Conservation (phyloP, 192 early-diverging fungal species). For the Obelidium mucronatum region DNA sequence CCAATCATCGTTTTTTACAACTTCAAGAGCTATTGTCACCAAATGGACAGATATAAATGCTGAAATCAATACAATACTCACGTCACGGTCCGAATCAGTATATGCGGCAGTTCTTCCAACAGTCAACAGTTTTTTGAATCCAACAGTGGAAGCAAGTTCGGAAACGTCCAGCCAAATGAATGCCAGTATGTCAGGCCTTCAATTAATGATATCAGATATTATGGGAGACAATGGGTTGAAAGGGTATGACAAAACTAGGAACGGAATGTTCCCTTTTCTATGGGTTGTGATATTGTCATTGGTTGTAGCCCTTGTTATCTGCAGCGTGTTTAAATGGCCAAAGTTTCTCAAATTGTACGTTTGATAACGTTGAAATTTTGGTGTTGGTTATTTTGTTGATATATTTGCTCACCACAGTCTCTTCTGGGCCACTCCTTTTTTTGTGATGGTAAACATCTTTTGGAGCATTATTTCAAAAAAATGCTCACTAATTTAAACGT, state of each 20-base stretch:
- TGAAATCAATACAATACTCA: background rate
- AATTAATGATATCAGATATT: background rate
- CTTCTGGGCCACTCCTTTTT: background rate
- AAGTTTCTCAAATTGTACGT: background rate
- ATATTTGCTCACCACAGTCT: background rate
- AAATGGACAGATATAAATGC: background rate
- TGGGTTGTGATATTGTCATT: background rate
- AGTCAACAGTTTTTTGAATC: background rate
- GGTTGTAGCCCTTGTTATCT: background rate
- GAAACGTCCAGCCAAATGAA: background rate
- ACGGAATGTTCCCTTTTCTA: background rate
- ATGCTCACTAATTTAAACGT: too few species aligned
- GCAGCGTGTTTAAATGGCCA: background rate
- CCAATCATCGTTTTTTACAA: background rate
- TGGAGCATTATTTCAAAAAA: too few species aligned
- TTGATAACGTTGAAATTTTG: background rate
- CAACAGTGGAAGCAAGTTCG: background rate
- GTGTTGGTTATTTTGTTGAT: background rate
- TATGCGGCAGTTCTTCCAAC: background rate
- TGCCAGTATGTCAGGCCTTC: background rate
- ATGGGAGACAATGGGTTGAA: background rate
- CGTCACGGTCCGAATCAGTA: background rate
- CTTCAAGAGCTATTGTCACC: background rate
- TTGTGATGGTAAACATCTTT: background rate
- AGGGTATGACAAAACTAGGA: constrained; percentile 1